Base-by-base conservation (phyloP, 2,329 filamentous ascomycete species). In the Colletotrichum liriopes region DNA sequence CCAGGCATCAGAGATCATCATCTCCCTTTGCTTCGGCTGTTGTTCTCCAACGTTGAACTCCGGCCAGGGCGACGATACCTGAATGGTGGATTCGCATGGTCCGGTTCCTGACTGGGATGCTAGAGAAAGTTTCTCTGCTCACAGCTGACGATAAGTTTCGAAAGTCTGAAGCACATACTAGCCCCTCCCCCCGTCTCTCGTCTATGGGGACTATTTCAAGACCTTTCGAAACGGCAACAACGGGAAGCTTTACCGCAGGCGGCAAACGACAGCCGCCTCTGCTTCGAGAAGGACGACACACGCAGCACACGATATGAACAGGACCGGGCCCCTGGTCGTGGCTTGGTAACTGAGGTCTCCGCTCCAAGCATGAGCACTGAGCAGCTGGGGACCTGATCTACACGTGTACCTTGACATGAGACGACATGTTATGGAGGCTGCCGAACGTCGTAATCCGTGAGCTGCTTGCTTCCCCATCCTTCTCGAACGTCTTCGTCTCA, bases 401-500 rank as follows among this genome's bases (percentile, higher is more conserved):
- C 29, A 32, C 29, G 29, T 32, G 29, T 32, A 32, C 54, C 60
- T 55, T 49, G 69, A 72, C 59, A 72, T 72, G 54, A 72, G 69
- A 69, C 65, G 69, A 72, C 54, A 37, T 45, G 41, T 18, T 56
- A 43, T 43, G 56, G 49, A 29, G 62, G 23, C 47, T 39, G 23
- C 23, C 20, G 41, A 45, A 32, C 29, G 37, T 32, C 20, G 41
- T 29, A 43, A 52, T 35, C 35, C 29, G 55, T 37, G 32, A 54
- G 52, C 51, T 45, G 26, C 18, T 35, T 29, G 23, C 58, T 35
- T 64, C 43, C 58, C 65, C 69, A 60, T 58, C 47, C 18, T 60
- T 64, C 65, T 69, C 59, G 65, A 72, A 72, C 65, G 41, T 43
- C 37, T 56, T 54, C 59, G 72, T 64, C 56, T 71, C 60, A 63